Evolutionary conservation across 805 yeast species (phyloP).

Genomic region (Metschnikowia proteae): DNA sequence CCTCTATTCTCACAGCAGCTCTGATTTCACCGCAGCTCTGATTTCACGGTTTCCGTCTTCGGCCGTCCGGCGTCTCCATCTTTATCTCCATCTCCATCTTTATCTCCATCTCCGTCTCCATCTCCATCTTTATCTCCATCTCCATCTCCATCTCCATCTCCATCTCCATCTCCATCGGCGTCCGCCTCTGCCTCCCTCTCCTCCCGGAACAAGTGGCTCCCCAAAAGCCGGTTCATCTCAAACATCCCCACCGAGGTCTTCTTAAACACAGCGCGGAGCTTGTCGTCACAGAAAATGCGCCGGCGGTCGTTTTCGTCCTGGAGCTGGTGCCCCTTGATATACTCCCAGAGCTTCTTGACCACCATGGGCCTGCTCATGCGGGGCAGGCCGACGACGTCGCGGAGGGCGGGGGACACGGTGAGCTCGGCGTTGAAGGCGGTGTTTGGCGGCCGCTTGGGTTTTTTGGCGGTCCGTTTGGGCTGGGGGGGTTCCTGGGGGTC

Average conservation of each 20-base stretch:
- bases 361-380: conserved; percentile 63
- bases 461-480: conserved; percentile 22
- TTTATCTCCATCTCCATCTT: too few species aligned
- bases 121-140: not conserved
- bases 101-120: too few species aligned
- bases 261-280: conserved; percentile 56
- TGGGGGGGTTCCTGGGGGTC: conserved; percentile 17
- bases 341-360: conserved; percentile 65
- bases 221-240: conserved; percentile 52
- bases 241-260: conserved; percentile 53
- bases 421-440: conserved; percentile 42
- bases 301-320: conserved; percentile 68
- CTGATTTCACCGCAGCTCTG: too few species aligned
- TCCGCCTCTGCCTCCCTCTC: conserved; percentile 13
- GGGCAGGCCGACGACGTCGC: conserved; percentile 40
- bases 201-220: conserved; percentile 42
- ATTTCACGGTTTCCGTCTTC: too few species aligned
- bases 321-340: conserved; percentile 57
- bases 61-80: too few species aligned
- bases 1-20: too few species aligned
- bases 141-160: not conserved
- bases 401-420: conserved; percentile 49
- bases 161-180: too few species aligned
- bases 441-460: conserved; percentile 36
- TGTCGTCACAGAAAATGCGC: conserved; percentile 61